Base-by-base conservation (phyloP, 352 stramenopile genomes). In the Plasmopara viticola region DNA sequence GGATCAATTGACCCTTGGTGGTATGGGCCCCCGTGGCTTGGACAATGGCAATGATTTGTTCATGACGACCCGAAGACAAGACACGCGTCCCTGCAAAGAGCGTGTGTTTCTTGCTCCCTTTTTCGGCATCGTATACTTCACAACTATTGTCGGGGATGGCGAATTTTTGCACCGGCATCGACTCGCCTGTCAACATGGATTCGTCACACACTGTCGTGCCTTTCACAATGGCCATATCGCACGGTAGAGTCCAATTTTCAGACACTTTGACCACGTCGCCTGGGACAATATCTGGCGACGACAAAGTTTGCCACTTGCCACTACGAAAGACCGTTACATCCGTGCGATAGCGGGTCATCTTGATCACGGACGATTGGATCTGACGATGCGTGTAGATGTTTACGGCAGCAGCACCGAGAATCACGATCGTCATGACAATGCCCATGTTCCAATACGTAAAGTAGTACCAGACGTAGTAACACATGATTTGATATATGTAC, bases 101-200 rank as follows among this genome's bases (percentile, higher is more conserved):
- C 29, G 86, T 96, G 61, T 94, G 77, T 55, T 86, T 86, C 61
- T 94, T 93, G 54, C 86, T 74, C 10, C 41, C 60, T 35, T 74
- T 74, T 13, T 81, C 60, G 5, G 68, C 48, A 10, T 71, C 62
- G 63, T 86, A 88, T 33, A 80, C 73, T 20, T 84, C 59, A 18
- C 44, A 61, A 53, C 70, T 84, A 47, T 76, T 62, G 30, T 67
- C 63, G 0, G 76, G 74, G 10, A 84, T 44, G 7, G 76, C 74
- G 58, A 85, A 84, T 56, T 96, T 97, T 44, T 84, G 76, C 43
- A 96, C 84, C 0, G 87, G 87, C 66, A 93, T 95, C 12, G 86
- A 88, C 53, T 91, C 81, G 29, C 81, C 81, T 10, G 78, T 91
- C 5, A 91, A 57, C 68, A 82, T 80, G 0, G 76, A 84, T 55